phyloP scores from a whole-genome alignment of 805 yeast genomes.

The Nakazawaea ernobii region DNA sequence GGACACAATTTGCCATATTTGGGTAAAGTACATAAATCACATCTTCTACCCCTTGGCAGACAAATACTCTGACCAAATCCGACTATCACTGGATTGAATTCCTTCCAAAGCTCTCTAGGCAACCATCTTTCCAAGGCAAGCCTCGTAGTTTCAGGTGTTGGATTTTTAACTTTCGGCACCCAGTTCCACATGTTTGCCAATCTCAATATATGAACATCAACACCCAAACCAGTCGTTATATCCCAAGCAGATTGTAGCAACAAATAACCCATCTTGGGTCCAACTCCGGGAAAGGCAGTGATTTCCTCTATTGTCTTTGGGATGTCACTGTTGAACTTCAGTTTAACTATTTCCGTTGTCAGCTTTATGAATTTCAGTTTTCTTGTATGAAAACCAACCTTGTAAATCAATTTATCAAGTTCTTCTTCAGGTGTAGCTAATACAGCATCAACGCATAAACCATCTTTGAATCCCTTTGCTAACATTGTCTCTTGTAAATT shows the following conservation, averaged over 20 bases:
- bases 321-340: slow-evolving; percentile 56
- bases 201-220: slow-evolving; percentile 86
- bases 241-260: slow-evolving; percentile 81
- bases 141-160: slow-evolving; percentile 75
- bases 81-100: slow-evolving; percentile 78
- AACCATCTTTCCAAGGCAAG: slow-evolving; percentile 66
- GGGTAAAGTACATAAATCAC: slow-evolving; percentile 64
- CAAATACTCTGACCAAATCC: slow-evolving; percentile 94
- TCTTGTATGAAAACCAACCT: slow-evolving; percentile 83
- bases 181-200: slow-evolving; percentile 77
- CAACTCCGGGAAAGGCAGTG: slow-evolving; percentile 79
- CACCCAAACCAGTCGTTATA: slow-evolving; percentile 79
- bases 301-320: slow-evolving; percentile 68
- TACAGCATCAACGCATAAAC: slow-evolving; percentile 54
- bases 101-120: slow-evolving; percentile 70
- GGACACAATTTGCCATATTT: slow-evolving; percentile 46
- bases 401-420: slow-evolving; percentile 60
- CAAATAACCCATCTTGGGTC: slow-evolving; percentile 90
- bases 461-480: slow-evolving; percentile 35
- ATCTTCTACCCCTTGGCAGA: slow-evolving; percentile 59
- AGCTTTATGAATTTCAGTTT: slow-evolving; percentile 68
- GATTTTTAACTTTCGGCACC: slow-evolving; percentile 43
- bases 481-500: slow-evolving; percentile 45
- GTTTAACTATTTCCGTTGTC: slow-evolving; percentile 48
- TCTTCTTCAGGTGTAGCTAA: slow-evolving; percentile 43